phyloP scores from a whole-genome alignment of 345 rosid species.

The Populus davidiana region DNA sequence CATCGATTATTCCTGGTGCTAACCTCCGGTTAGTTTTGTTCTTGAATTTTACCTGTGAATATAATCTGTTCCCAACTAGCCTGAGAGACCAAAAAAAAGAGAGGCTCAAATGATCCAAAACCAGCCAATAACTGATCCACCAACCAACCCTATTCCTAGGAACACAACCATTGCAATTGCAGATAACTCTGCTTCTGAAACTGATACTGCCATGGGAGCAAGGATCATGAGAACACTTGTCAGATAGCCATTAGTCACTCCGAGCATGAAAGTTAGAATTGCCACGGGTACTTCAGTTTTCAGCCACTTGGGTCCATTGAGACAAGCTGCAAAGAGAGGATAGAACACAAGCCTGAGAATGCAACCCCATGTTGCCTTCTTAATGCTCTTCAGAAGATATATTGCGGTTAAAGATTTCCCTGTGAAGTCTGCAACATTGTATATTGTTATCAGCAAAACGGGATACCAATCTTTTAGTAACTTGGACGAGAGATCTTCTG shows the following conservation, averaged over 20 bases:
- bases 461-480: constrained; percentile 78
- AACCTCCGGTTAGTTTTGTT: background rate
- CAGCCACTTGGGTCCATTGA: constrained; percentile 81
- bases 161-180: constrained; percentile 71
- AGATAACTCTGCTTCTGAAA: constrained; percentile 69
- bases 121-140: constrained; percentile 86
- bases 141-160: constrained; percentile 70
- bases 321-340: constrained; percentile 64
- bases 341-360: constrained; percentile 63
- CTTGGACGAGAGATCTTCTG: constrained; percentile 56
- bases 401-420: constrained; percentile 79
- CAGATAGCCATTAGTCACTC: constrained; percentile 76
- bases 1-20: background rate
- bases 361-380: constrained; percentile 67
- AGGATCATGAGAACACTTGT: constrained; percentile 88
- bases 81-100: background rate
- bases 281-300: constrained; percentile 66
- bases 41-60: background rate
- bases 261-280: constrained; percentile 66
- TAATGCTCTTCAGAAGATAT: constrained; percentile 46
- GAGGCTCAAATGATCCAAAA: constrained; percentile 55
- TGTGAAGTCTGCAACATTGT: constrained; percentile 64
- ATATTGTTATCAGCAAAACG: constrained; percentile 64
- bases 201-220: constrained; percentile 62
- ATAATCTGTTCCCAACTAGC: background rate